A percentile compares a stretch with the other conserved stretches of the same genome.
phyloP scores from a whole-genome alignment of 1,139 yeast species.

The Meyerozyma carpophila region DNA sequence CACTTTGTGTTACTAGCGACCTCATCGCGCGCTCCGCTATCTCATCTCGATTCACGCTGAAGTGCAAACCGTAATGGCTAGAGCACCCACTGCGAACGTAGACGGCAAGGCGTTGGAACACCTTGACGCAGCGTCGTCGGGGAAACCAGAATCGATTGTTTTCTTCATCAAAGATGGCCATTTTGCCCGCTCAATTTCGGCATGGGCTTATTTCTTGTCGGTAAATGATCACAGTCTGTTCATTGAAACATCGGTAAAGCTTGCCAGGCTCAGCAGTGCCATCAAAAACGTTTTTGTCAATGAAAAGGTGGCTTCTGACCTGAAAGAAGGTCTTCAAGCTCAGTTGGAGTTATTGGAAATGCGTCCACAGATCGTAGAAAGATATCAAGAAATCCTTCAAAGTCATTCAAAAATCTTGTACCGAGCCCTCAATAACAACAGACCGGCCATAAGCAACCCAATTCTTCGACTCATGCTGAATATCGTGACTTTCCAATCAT shows the following conservation, averaged over 20 bases:
- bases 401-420: conserved; percentile 60
- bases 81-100: background rate
- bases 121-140: background rate
- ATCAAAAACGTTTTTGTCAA: conserved; percentile 12
- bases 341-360: conserved; percentile 6
- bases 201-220: conserved; percentile 61
- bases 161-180: background rate
- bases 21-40: background rate
- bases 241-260: conserved; percentile 31
- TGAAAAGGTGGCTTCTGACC: conserved; percentile 7
- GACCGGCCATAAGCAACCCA: conserved; percentile 60
- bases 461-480: conserved; percentile 50
- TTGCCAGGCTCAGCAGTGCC: conserved; percentile 21
- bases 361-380: conserved; percentile 20
- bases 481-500: conserved; percentile 44
- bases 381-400: conserved; percentile 49
- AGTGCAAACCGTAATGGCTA: background rate
- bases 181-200: background rate
- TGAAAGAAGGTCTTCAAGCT: conserved; percentile 11
- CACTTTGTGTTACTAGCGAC: background rate
- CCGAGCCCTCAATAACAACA: conserved; percentile 57
- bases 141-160: background rate
- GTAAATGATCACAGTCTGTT: conserved; percentile 55
- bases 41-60: background rate
- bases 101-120: background rate